Evolutionary conservation across 75 land plant species (phyloP).

Genomic region (Ceratopteris richardii): DNA sequence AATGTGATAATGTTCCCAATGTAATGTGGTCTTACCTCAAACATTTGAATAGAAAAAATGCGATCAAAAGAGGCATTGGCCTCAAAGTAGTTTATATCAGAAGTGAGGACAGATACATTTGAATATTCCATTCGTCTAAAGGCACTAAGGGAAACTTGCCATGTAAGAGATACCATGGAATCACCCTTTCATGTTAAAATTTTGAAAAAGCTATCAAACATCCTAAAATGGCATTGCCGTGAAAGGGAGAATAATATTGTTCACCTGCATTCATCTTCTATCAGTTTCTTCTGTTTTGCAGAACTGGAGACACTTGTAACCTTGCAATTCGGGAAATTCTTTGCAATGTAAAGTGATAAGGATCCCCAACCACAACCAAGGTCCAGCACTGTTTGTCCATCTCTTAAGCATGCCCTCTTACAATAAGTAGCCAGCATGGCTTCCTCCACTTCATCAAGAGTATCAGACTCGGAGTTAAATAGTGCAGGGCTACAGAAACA

Average conservation of each 20-base stretch:
- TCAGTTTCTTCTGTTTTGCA: conserved; percentile 63
- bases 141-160: too few species aligned
- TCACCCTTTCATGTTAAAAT: too few species aligned
- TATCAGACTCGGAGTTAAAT: conserved; percentile 38
- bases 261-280: conserved; percentile 70
- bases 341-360: conserved; percentile 64
- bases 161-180: too few species aligned
- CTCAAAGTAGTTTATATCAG: conserved; percentile 72
- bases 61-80: conserved; percentile 69
- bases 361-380: conserved; percentile 99
- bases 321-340: conserved; percentile 60
- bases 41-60: conserved; percentile 90
- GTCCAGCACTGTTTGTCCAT: conserved; percentile 85
- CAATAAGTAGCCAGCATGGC: conserved; percentile 84
- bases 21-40: conserved; percentile 63
- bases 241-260: too few species aligned
- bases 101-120: conserved; percentile 69
- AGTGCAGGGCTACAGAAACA: conserved; percentile 52
- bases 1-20: too few species aligned
- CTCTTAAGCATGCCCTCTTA: conserved; percentile 68
- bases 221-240: too few species aligned
- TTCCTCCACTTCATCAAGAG: conserved; percentile 82
- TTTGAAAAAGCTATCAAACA: too few species aligned
- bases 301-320: conserved; percentile 89
- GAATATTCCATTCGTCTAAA: conserved; percentile 35